phyloP scores from a whole-genome alignment of 2,329 filamentous ascomycete species.

The Didymella arachidicola region DNA sequence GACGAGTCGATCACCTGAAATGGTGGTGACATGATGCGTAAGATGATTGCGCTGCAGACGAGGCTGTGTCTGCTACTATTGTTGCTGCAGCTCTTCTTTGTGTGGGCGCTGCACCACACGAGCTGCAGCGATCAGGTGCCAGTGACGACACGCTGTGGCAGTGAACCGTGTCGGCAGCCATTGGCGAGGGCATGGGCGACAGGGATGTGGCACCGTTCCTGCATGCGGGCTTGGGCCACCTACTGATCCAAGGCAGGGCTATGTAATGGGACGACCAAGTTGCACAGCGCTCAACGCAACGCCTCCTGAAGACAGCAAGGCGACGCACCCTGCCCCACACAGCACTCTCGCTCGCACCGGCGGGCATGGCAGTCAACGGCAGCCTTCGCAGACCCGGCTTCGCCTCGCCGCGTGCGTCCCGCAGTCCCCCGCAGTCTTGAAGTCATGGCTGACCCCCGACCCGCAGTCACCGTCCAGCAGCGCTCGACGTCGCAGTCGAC shows the following conservation, averaged over 20 bases:
- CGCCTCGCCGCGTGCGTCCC: conserved; percentile 33
- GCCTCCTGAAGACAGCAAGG: conserved; percentile 20
- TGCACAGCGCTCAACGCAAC: conserved; percentile 17
- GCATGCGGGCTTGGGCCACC: conserved; percentile 18
- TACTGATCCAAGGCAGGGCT: conserved; percentile 12
- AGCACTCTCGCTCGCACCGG: background rate
- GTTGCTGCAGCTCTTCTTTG: conserved; percentile 17
- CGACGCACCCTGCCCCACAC: conserved; percentile 3
- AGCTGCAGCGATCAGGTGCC: conserved; percentile 9
- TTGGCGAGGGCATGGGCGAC: conserved; percentile 23
- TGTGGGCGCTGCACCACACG: conserved; percentile 1
- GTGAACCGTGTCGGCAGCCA: conserved; percentile 22
- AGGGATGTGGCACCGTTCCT: conserved; percentile 23
- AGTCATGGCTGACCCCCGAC: conserved; percentile 24
- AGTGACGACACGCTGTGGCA: conserved; percentile 17
- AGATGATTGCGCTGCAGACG: conserved; percentile 12
- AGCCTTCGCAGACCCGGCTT: conserved; percentile 35
- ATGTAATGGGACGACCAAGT: conserved; percentile 12
- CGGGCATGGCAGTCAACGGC: conserved; percentile 38
- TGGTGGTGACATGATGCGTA: background rate
- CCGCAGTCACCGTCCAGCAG: conserved; percentile 33
- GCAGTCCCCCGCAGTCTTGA: background rate
- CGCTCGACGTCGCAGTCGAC: conserved; percentile 36
- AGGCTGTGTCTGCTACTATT: conserved; percentile 23
- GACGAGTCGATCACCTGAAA: background rate